phyloP scores from a whole-genome alignment of 495 filamentous ascomycete genomes.

The Polyplosphaeria fusca region DNA sequence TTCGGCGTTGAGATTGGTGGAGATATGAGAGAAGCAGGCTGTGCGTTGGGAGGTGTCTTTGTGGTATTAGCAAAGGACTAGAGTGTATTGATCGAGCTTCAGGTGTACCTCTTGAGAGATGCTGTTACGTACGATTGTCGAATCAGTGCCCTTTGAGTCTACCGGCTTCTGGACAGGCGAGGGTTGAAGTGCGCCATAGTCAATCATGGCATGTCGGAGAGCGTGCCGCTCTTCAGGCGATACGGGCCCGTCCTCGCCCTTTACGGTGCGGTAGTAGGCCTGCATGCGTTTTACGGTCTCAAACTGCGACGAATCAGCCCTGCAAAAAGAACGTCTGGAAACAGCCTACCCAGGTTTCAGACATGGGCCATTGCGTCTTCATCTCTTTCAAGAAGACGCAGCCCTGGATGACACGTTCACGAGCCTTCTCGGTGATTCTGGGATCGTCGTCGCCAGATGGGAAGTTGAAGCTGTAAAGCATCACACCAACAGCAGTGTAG shows the following conservation, averaged over 20 bases:
- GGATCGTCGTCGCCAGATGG: constrained; percentile 31
- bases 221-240: constrained; percentile 33
- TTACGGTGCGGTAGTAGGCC: constrained; percentile 30
- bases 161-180: constrained; percentile 29
- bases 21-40: constrained; percentile 8
- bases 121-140: constrained; percentile 8
- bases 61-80: background rate
- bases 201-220: constrained; percentile 32
- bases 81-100: no score
- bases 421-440: constrained; percentile 18
- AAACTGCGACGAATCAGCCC: constrained; percentile 14
- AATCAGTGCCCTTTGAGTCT: constrained; percentile 1
- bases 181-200: constrained; percentile 36
- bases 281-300: constrained; percentile 40
- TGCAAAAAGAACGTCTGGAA: background rate
- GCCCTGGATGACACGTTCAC: constrained; percentile 31
- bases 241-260: constrained; percentile 27
- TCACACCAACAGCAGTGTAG: constrained; percentile 35
- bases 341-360: constrained; percentile 32
- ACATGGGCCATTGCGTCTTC: constrained; percentile 37
- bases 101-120: constrained; percentile 12
- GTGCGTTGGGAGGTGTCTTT: background rate
- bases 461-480: constrained; percentile 36
- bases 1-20: constrained; percentile 17
- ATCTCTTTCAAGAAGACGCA: constrained; percentile 37